Evolutionary conservation across 768 basidiomycete species (phyloP), one percentile per base, ranked within the genome.

Genomic region (Macrolepiota fuliginosa): DNA sequence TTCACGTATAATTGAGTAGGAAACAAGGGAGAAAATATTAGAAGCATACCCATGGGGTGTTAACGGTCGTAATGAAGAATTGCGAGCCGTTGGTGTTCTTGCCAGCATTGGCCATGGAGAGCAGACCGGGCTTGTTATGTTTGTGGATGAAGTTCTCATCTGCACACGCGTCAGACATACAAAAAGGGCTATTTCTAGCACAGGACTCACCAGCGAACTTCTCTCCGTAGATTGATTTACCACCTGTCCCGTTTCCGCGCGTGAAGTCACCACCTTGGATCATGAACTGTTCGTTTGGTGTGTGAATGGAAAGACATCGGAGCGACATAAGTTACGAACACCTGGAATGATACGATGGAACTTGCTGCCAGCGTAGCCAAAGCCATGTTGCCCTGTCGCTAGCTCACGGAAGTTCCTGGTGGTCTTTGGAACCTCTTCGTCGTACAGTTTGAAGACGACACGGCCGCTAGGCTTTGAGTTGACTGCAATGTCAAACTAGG

Each of bases 231-330:
- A 94, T 92, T 13, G 90, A 92, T 72, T 87, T 81, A n/a, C 91
- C 91, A 36, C 92, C 91, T 0, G 89, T 92, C 13, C 90, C 90
- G 64, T 92, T 84, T 64, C 83, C 79, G 10, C 75, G 70, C 32
- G 90, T 92, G 74, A 94, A 93, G 75, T 95, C 93, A 25, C 93
- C 93, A 25, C 91, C 93, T 72, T 94, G 92, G 50, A 90, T 73
- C 92, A 94, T 94, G 77, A 91, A 92, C 83, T 83, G 62, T 7
- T 63, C 37, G 25, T 19, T 24, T 32, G 32, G 36, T n/a, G 47
- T 49, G 29, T 32, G 29, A 32, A 32, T 54, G n/a, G n/a, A 63
- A 59, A 12, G 51, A 56, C 13, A 12, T 32, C 40, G 19, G 17
- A 5, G 12, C 42, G n/a, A 37, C 22, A 27, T n/a, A 19, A 22